phyloP scores from a whole-genome alignment of 768 basidiomycete genomes.

The Agaricus bisporus region DNA sequence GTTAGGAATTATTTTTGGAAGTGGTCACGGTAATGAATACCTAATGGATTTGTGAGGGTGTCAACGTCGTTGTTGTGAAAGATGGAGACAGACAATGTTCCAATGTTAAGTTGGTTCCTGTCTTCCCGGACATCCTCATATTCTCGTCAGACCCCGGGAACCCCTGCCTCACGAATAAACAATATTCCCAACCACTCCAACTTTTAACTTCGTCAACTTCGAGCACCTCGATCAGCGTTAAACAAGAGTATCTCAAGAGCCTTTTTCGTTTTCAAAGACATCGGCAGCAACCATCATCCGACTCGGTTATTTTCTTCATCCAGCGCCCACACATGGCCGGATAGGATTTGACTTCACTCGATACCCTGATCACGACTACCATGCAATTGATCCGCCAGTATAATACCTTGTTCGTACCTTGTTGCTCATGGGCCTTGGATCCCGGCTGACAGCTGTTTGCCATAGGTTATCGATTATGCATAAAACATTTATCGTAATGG shows the following conservation, averaged over 20 bases:
- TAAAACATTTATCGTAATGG: neutral
- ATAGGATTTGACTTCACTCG: neutral
- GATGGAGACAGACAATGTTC: constrained; percentile 3
- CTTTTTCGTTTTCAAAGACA: neutral
- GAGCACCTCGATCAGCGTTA: no score
- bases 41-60: constrained; percentile 7
- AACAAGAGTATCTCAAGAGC: neutral
- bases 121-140: constrained; percentile 1
- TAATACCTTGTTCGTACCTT: no score
- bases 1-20: neutral
- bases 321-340: neutral
- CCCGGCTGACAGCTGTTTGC: neutral
- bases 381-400: neutral
- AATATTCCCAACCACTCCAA: neutral
- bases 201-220: no score
- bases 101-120: constrained; percentile 7
- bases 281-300: neutral
- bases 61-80: constrained; percentile 5
- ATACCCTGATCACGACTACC: neutral
- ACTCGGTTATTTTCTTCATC: neutral
- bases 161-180: neutral
- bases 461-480: neutral
- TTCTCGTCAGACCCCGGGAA: constrained; percentile 1
- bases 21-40: constrained; percentile 5
- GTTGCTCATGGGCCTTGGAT: no score